Conservation (phyloP, 495 filamentous ascomycete genomes). For the Aspergillus nidulans region DNA sequence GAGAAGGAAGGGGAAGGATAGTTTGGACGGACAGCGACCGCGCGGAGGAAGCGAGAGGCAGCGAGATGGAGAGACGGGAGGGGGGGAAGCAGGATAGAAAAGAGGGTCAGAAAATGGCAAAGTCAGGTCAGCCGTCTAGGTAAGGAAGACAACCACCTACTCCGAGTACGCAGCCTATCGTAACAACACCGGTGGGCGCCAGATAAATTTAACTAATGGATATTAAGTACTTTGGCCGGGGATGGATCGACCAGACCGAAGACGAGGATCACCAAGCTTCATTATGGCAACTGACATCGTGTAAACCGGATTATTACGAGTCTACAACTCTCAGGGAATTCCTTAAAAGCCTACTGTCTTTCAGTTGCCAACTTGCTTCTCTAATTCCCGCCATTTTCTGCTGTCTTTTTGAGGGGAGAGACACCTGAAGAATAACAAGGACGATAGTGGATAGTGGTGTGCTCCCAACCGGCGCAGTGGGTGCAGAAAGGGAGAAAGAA, state of each 20-base stretch:
- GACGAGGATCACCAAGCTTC: background rate
- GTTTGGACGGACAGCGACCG: background rate
- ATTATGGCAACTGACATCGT: background rate
- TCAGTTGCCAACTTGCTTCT: too few species aligned
- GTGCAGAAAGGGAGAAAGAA: background rate
- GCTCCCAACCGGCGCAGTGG: slow-evolving; percentile 15
- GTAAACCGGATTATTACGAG: background rate
- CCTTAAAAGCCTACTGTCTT: too few species aligned
- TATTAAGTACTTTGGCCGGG: slow-evolving; percentile 11
- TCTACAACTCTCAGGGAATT: too few species aligned
- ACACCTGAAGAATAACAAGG: background rate
- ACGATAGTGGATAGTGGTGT: background rate
- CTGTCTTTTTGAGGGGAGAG: background rate
- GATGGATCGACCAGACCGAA: slow-evolving; percentile 3
- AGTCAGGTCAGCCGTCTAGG: slow-evolving; percentile 18
- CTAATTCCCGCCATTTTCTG: background rate
- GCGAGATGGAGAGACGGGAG: background rate
- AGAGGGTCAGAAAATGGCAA: slow-evolving; percentile 9
- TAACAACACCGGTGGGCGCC: background rate
- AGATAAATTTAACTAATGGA: background rate
- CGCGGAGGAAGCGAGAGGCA: background rate
- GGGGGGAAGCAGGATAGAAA: slow-evolving; percentile 6
- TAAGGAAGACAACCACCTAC: background rate
- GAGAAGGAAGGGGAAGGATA: slow-evolving; percentile 1
- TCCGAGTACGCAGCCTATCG: too few species aligned